These are phyloP conservation scores for Epichloe amarillans DNA, from an alignment of 2,329 filamentous ascomycete genomes.

Conservation along the genomic window DNA sequence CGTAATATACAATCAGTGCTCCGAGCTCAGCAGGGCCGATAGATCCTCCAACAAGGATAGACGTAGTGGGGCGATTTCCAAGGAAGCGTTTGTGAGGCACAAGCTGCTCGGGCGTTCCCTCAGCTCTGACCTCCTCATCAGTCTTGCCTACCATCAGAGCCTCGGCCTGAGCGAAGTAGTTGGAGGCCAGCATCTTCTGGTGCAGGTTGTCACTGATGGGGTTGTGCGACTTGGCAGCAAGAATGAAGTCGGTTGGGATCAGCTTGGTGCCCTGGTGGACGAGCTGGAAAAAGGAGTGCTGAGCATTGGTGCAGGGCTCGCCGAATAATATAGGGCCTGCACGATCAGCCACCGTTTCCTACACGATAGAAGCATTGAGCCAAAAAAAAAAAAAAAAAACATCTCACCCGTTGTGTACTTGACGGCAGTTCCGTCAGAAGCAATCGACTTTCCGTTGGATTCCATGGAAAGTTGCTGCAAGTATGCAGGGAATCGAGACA, in stretches of 20 bases:
- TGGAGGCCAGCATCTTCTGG: slow-evolving; percentile 90
- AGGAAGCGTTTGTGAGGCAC: slow-evolving; percentile 99
- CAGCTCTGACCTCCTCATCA: slow-evolving; percentile 62
- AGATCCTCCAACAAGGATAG: slow-evolving; percentile 75
- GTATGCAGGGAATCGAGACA: slow-evolving; percentile 97
- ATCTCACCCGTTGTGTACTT: slow-evolving; percentile 78
- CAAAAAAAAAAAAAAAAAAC: too few species aligned
- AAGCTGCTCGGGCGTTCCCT: slow-evolving; percentile 59
- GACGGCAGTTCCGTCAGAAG: slow-evolving; percentile 73
- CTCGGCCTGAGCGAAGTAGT: slow-evolving; percentile 83
- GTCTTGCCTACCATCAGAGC: slow-evolving; percentile 87
- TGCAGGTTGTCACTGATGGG: slow-evolving; percentile 83
- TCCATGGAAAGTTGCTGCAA: slow-evolving; percentile 99
- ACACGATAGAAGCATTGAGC: not conserved
- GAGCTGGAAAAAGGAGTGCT: slow-evolving; percentile 99
- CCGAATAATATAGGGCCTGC: slow-evolving; percentile 79
- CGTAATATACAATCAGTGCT: slow-evolving; percentile 95
- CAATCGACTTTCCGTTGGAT: slow-evolving; percentile 96
- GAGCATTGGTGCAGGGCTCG: slow-evolving; percentile 96
- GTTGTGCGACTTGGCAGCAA: slow-evolving; percentile 95
- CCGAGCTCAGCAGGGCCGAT: slow-evolving; percentile 91
- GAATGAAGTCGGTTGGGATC: slow-evolving; percentile 95
- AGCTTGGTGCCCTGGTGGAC: slow-evolving; percentile 98
- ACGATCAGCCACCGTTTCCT: not conserved
- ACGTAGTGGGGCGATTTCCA: slow-evolving; percentile 92